Base-by-base conservation (phyloP, 2,329 filamentous ascomycete genomes). In the Xylariaceae sp. region DNA sequence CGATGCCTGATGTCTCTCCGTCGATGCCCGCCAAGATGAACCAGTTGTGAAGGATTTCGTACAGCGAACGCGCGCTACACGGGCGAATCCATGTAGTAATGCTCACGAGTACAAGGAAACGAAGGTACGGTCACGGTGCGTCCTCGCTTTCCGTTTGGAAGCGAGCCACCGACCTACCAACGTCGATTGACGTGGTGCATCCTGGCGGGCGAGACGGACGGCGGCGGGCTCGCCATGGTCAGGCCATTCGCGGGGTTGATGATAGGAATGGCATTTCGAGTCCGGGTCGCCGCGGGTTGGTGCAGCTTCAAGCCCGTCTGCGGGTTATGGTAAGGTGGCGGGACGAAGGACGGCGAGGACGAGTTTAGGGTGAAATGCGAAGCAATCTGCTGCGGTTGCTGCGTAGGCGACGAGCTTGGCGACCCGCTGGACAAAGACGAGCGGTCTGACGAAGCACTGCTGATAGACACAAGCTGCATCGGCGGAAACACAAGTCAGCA, bases 371-470 rank as follows among this genome's bases (percentile, higher is more conserved):
- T 87, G 55, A 95, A 84, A 43, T 82, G 78, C 15, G 89, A 81
- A 16, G 84, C 78, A 44, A 88, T 78, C 53, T 85, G 82, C 59
- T 85, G 80, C 13, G 86, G 85, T 56, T 92, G 86, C 68, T 94
- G 89, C 28, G 92, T 81, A 16, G 92, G 92, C 29, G 90, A 97
- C 33, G 85, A 81, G 56, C 90, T 85, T 29, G 92, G 92, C 5
- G 92, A 97, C 56, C 88, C 89, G 68, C 89, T 96, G 32, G 90
- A 92, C 50, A 96, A 71, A 40, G 92, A 97, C 4, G 90, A 96
- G 50, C 89, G 86, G 68, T 98, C 92, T 44, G 92, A 96, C 19
- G 78, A 78, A 24, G 84, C 81, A 44, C 88, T 94, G 67, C 90
- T 86, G 52, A 96, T 94, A 39, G 88, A 95, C 56, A 89, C 83